Percentiles rank a stretch among this genome's conserved stretches.
These are phyloP conservation scores for Clausena lansium DNA, from an alignment of 345 rosid species.

Conservation along the genomic window DNA sequence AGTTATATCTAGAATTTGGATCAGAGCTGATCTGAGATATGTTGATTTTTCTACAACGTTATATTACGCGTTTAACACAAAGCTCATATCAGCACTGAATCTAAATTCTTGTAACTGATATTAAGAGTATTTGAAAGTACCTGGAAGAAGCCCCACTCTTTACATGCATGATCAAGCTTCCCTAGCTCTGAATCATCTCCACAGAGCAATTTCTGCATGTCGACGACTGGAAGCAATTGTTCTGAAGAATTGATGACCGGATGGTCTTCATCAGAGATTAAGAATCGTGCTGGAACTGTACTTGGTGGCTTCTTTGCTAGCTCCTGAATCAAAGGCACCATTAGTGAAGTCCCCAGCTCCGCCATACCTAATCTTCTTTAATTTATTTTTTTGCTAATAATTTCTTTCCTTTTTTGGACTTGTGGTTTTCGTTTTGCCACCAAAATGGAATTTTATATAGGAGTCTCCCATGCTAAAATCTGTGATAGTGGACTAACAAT, in stretches of 20 bases:
- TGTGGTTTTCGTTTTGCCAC: not conserved
- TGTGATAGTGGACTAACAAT: not conserved
- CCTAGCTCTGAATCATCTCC: not conserved
- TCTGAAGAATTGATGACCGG: not conserved
- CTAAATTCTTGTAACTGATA: not conserved
- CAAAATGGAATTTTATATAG: not conserved
- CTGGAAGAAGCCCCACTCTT: not conserved
- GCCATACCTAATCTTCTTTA: not conserved
- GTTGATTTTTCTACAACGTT: too few relatives aligned
- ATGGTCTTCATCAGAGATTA: not conserved
- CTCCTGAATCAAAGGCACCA: not conserved
- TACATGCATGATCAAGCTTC: not conserved
- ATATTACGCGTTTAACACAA: too few relatives aligned
- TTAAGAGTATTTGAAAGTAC: not conserved
- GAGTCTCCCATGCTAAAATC: not conserved
- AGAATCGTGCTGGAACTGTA: not conserved
- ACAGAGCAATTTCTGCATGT: not conserved
- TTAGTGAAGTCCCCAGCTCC: not conserved
- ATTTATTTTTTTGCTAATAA: not conserved
- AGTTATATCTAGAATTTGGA: too few relatives aligned
- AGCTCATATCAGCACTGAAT: too few relatives aligned
- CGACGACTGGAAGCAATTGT: not conserved
- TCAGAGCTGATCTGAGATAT: too few relatives aligned
- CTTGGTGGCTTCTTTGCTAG: not conserved
- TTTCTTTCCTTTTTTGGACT: not conserved